These are phyloP conservation scores for Kwoniella dejecticola DNA, from an alignment of 768 basidiomycete species.

Conservation along the genomic window DNA sequence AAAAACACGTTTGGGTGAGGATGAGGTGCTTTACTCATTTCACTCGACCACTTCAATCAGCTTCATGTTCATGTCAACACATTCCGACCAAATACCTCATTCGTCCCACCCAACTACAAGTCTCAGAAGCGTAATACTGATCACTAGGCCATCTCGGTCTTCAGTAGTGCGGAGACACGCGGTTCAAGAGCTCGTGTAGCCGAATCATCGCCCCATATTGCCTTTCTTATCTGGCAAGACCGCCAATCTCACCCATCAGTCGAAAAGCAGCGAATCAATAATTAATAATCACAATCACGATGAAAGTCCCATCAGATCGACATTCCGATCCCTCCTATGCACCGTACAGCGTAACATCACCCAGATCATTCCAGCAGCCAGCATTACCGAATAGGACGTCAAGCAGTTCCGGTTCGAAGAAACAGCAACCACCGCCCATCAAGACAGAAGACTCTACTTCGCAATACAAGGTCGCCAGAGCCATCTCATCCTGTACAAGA, in stretches of 20 bases:
- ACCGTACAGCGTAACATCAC: constrained; percentile 17
- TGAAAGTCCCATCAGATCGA: constrained; percentile 21
- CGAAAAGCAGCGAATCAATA: not conserved
- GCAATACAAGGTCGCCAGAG: constrained; percentile 53
- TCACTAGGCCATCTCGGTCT: too few relatives aligned
- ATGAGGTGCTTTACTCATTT: not conserved
- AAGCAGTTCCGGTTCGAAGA: constrained; percentile 1
- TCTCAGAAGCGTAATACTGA: too few relatives aligned
- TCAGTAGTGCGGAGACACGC: too few relatives aligned
- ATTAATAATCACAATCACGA: not conserved
- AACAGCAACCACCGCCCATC: not conserved
- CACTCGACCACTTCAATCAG: not conserved
- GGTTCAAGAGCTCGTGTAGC: too few relatives aligned
- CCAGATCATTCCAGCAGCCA: constrained; percentile 13
- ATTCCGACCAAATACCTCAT: too few relatives aligned
- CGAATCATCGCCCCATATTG: too few relatives aligned
- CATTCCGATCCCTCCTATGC: constrained; percentile 17
- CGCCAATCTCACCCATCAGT: not conserved
- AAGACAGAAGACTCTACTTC: constrained; percentile 12
- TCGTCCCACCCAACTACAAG: too few relatives aligned
- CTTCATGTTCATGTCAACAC: too few relatives aligned
- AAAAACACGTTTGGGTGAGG: too few relatives aligned
- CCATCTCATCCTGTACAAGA: constrained; percentile 55
- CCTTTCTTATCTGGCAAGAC: too few relatives aligned
- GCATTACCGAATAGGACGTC: not conserved